Evolutionary conservation across 1,139 yeast species (phyloP).

Genomic region (Scheffersomyces cryptocercus): DNA sequence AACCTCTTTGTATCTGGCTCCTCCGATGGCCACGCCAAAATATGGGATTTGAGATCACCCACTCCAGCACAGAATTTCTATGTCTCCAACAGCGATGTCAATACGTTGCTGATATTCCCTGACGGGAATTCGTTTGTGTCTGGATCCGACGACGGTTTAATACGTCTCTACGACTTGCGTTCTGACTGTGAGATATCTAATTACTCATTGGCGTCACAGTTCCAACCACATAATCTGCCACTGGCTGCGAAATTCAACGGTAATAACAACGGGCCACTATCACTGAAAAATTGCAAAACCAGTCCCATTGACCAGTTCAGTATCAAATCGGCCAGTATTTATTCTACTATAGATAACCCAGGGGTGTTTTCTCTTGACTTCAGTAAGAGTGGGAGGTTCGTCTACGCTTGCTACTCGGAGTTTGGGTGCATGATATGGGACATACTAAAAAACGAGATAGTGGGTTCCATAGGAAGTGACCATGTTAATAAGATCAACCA

Average conservation of each 20-base stretch:
- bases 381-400: constrained; percentile 72
- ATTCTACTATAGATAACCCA: constrained; percentile 50
- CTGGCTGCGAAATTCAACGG: too few species aligned
- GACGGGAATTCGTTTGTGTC: constrained; percentile 66
- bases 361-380: constrained; percentile 75
- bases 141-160: constrained; percentile 79
- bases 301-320: neutral
- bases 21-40: constrained; percentile 68
- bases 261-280: constrained; percentile 3
- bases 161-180: constrained; percentile 75
- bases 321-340: constrained; percentile 7
- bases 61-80: constrained; percentile 59
- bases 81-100: constrained; percentile 67
- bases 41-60: constrained; percentile 69
- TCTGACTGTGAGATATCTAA: constrained; percentile 69
- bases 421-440: constrained; percentile 82
- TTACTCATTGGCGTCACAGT: constrained; percentile 41
- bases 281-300: constrained; percentile 1
- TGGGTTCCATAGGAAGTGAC: constrained; percentile 57
- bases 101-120: constrained; percentile 65
- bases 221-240: constrained; percentile 1
- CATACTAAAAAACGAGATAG: constrained; percentile 59
- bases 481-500: constrained; percentile 64
- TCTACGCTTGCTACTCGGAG: constrained; percentile 78
- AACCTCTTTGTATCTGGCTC: constrained; percentile 67